Evolutionary conservation across 1,284 basidiomycete genomes (phyloP).

Genomic region (Fomitopsis betulina): DNA sequence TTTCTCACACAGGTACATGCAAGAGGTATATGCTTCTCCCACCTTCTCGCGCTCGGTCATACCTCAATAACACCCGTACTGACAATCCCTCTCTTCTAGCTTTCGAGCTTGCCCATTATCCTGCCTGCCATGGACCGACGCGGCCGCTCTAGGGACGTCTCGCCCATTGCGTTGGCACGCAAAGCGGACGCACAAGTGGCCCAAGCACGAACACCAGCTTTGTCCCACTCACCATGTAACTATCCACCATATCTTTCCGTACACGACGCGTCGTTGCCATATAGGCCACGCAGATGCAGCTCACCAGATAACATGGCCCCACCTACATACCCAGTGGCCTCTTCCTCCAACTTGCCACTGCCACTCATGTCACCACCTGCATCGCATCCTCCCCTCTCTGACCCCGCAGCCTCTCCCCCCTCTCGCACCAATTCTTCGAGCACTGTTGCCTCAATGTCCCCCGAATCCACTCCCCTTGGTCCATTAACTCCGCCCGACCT

Average conservation of each 20-base stretch:
- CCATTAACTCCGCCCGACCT: constrained; percentile 25
- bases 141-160: constrained; percentile 26
- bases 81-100: constrained; percentile 7
- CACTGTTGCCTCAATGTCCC: constrained; percentile 28
- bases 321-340: constrained; percentile 16
- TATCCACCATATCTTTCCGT: constrained; percentile 5
- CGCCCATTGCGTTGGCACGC: constrained; percentile 21
- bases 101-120: constrained; percentile 8
- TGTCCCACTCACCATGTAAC: constrained; percentile 9
- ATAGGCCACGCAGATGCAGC: constrained; percentile 5
- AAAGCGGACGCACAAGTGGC: constrained; percentile 7
- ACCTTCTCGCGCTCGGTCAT: constrained; percentile 16
- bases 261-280: constrained; percentile 8
- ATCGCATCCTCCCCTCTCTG: constrained; percentile 12
- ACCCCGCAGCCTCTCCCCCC: constrained; percentile 16
- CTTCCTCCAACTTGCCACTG: constrained; percentile 18
- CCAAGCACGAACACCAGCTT: constrained; percentile 7
- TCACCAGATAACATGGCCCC: constrained; percentile 7
- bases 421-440: constrained; percentile 18
- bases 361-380: constrained; percentile 12
- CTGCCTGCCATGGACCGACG: constrained; percentile 21
- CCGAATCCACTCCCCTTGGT: constrained; percentile 19
- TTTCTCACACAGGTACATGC: constrained; percentile 6
- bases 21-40: constrained; percentile 19
- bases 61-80: constrained; percentile 2